Conservation (phyloP, 441 rosid genomes). For the Pelargonium myrrhifolium region DNA sequence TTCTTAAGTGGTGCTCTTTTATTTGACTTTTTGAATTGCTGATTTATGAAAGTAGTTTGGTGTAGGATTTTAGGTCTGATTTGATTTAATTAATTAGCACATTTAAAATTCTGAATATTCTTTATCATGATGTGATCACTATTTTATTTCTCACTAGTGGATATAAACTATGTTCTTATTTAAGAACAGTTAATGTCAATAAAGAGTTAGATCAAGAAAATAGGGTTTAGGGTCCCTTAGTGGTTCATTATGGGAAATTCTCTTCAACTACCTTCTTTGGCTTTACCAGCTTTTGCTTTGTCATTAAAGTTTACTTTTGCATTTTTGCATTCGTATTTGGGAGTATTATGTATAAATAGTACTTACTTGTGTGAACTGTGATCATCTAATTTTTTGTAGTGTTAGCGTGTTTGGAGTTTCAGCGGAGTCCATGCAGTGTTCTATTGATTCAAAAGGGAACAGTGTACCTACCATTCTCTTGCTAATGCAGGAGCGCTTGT, state of each 20-base stretch:
- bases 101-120: not conserved
- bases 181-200: too few relatives aligned
- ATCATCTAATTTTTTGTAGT: constrained; percentile 24
- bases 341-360: not conserved
- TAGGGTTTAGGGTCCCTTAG: too few relatives aligned
- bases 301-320: not conserved
- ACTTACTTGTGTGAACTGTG: not conserved
- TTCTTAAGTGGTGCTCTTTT: too few relatives aligned
- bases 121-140: not conserved
- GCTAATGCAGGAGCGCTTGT: constrained; percentile 59
- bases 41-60: not conserved
- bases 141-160: not conserved
- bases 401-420: constrained; percentile 76
- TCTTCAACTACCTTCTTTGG: too few relatives aligned
- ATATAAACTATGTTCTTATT: not conserved
- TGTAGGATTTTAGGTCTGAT: not conserved
- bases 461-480: constrained; percentile 71
- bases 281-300: not conserved
- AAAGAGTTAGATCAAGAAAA: too few relatives aligned
- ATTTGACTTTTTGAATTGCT: too few relatives aligned
- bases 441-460: constrained; percentile 48
- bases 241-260: too few relatives aligned
- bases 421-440: constrained; percentile 71
- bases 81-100: not conserved
- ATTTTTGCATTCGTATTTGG: not conserved